phyloP scores from a whole-genome alignment of 495 filamentous ascomycete species.

The Penicillium bovifimosum region DNA sequence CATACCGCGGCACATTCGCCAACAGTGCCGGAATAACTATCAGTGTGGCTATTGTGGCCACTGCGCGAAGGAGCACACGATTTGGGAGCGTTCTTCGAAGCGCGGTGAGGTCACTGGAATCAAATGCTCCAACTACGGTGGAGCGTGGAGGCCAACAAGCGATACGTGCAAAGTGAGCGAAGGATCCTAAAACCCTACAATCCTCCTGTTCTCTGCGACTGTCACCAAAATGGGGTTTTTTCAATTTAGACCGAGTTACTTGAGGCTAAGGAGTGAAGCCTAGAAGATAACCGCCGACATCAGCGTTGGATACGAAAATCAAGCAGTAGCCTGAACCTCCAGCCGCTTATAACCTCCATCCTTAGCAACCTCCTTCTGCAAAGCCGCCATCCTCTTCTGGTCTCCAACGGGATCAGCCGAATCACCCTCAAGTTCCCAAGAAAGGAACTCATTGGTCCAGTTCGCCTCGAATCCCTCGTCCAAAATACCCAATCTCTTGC shows the following conservation, averaged over 20 bases:
- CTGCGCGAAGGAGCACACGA: too few species aligned
- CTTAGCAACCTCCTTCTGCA: slow-evolving; percentile 53
- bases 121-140: too few species aligned
- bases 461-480: slow-evolving; percentile 54
- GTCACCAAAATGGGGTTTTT: background rate
- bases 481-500: slow-evolving; percentile 59
- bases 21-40: too few species aligned
- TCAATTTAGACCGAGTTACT: background rate
- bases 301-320: background rate
- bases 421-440: slow-evolving; percentile 55
- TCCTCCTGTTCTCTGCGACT: too few species aligned
- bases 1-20: too few species aligned
- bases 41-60: too few species aligned
- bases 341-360: slow-evolving; percentile 44
- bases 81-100: too few species aligned
- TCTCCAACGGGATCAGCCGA: slow-evolving; percentile 58
- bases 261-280: slow-evolving; percentile 20
- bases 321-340: slow-evolving; percentile 31
- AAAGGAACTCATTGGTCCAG: slow-evolving; percentile 61
- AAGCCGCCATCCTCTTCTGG: slow-evolving; percentile 58
- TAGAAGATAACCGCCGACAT: background rate
- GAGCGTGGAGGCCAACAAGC: too few species aligned
- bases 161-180: too few species aligned
- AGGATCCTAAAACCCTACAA: too few species aligned
- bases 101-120: too few species aligned